phyloP scores from a whole-genome alignment of 768 basidiomycete species.

The Kwoniella sp. region DNA sequence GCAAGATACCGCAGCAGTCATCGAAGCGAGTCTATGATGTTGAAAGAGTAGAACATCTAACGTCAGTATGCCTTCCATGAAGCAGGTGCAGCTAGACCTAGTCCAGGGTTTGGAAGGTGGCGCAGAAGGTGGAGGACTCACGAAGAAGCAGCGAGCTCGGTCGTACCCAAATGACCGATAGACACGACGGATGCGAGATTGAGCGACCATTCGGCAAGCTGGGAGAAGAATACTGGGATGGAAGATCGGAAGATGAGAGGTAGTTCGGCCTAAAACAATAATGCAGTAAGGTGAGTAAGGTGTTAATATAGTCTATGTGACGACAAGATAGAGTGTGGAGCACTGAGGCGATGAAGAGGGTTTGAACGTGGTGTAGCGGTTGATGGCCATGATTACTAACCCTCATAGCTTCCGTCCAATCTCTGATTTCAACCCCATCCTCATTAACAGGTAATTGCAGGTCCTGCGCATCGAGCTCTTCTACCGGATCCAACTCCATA shows the following conservation, averaged over 20 bases:
- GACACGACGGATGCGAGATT: constrained; percentile 79
- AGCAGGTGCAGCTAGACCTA: too few relatives aligned
- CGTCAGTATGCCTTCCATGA: too few relatives aligned
- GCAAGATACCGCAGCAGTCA: constrained; percentile 62
- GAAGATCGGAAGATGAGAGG: constrained; percentile 41
- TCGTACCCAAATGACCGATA: constrained; percentile 87
- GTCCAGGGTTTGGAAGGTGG: too few relatives aligned
- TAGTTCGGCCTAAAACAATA: constrained; percentile 37
- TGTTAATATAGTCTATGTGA: too few relatives aligned
- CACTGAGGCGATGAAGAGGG: too few relatives aligned
- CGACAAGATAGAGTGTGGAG: too few relatives aligned
- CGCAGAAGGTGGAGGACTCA: too few relatives aligned
- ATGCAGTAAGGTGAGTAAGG: not conserved
- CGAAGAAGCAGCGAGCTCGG: constrained; percentile 80
- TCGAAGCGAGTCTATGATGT: constrained; percentile 47
- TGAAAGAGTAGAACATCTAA: constrained; percentile 3
- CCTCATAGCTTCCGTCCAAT: constrained; percentile 43
- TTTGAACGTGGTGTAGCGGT: too few relatives aligned
- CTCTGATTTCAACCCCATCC: constrained; percentile 38
- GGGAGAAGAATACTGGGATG: constrained; percentile 49
- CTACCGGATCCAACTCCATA: constrained; percentile 53
- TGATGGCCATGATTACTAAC: too few relatives aligned
- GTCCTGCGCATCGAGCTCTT: constrained; percentile 51
- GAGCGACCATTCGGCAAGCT: constrained; percentile 72
- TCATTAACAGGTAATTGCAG: constrained; percentile 47